Conservation (phyloP, 1,284 basidiomycete species). For the Leccinum pallidistipes region DNA sequence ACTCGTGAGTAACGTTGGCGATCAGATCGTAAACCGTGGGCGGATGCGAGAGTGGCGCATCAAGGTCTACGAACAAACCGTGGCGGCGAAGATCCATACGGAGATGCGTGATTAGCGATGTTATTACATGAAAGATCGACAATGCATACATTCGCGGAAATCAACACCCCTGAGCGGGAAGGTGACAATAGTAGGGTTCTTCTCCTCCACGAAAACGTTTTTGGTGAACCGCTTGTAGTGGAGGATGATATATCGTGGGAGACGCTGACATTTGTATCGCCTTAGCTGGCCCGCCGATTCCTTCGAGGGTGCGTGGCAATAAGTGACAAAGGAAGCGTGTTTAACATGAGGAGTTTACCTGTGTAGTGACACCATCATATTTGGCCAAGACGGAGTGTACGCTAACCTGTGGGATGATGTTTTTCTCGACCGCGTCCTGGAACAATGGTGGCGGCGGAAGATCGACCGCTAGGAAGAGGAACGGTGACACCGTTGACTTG, state of each 20-base stretch:
- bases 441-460: constrained; percentile 95
- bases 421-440: constrained; percentile 93
- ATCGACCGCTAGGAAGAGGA: constrained; percentile 94
- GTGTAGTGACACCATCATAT: constrained; percentile 90
- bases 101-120: constrained; percentile 20
- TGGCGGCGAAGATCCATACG: constrained; percentile 16
- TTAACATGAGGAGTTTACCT: constrained; percentile 49
- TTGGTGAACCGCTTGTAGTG: constrained; percentile 99
- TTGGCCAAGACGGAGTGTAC: constrained; percentile 92
- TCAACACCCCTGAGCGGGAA: constrained; percentile 94
- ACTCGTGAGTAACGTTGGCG: constrained; percentile 94
- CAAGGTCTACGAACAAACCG: constrained; percentile 61
- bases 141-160: constrained; percentile 79
- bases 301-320: constrained; percentile 39
- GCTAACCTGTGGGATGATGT: constrained; percentile 97
- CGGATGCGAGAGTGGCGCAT: constrained; percentile 55
- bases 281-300: constrained; percentile 86
- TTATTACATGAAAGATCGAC: constrained; percentile 30
- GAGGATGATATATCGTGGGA: constrained; percentile 92
- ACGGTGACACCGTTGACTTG: constrained; percentile 85
- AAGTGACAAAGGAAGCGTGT: constrained; percentile 19
- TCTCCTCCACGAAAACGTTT: constrained; percentile 97
- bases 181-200: constrained; percentile 98
- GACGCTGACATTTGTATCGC: constrained; percentile 83
- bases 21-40: constrained; percentile 89